These are phyloP conservation scores for Phytopythium delawarense DNA, from an alignment of 352 stramenopile genomes.

Conservation along the genomic window DNA sequence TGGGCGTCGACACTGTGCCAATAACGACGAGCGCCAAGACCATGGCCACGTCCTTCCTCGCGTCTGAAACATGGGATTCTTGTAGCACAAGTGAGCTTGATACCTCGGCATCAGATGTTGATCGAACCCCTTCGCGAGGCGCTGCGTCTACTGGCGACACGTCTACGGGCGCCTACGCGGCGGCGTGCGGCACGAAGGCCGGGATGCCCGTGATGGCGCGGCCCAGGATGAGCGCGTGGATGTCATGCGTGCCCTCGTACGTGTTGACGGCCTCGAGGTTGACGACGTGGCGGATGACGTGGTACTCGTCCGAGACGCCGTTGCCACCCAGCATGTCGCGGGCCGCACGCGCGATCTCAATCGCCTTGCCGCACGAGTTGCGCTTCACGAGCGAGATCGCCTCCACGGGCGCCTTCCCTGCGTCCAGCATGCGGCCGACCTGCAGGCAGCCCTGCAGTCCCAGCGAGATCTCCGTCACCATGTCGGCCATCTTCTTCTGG, in stretches of 20 bases:
- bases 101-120: too few relatives aligned
- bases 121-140: too few relatives aligned
- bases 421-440: conserved; percentile 91
- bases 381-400: conserved; percentile 96
- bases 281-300: conserved; percentile 97
- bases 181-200: conserved; percentile 89
- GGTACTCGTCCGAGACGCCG: conserved; percentile 98
- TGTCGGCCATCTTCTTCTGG: conserved; percentile 98
- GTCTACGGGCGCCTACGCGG: conserved; percentile 28
- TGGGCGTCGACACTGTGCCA: too few relatives aligned
- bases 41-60: too few relatives aligned
- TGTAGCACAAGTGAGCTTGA: too few relatives aligned
- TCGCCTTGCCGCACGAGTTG: conserved; percentile 94
- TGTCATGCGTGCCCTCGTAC: conserved; percentile 98
- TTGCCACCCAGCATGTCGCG: conserved; percentile 98
- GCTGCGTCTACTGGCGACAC: too few relatives aligned
- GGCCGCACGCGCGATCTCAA: conserved; percentile 90
- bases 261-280: conserved; percentile 99
- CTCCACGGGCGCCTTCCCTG: conserved; percentile 71
- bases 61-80: too few relatives aligned
- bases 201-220: conserved; percentile 95
- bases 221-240: conserved; percentile 98
- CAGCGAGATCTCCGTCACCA: conserved; percentile 95
- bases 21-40: too few relatives aligned
- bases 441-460: conserved; percentile 90